Evolutionary conservation across 371 early-diverging fungal genomes (phyloP).

Genomic region (Mucor velutinosus): DNA sequence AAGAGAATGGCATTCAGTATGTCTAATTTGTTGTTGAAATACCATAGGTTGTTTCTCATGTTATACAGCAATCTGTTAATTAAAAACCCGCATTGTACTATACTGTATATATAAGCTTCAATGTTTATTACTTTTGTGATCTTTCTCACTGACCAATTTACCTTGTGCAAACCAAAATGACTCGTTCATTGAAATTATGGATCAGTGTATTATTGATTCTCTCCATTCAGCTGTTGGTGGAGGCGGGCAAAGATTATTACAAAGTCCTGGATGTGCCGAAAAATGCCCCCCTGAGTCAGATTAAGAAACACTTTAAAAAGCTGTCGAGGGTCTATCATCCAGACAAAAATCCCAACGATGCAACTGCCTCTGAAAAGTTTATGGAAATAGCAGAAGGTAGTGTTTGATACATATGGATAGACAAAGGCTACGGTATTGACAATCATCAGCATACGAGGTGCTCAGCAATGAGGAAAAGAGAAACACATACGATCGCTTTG

Average conservation of each 20-base stretch:
- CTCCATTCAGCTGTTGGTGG: neutral
- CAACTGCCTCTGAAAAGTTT: slow-evolving; percentile 82
- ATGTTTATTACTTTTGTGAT: neutral
- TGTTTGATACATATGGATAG: neutral
- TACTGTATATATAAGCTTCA: neutral
- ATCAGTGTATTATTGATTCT: neutral
- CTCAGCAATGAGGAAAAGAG: slow-evolving; percentile 88
- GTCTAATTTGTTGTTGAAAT: neutral
- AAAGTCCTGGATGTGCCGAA: slow-evolving; percentile 85
- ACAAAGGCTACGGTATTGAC: neutral
- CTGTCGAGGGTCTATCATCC: slow-evolving; percentile 88
- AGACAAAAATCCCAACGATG: slow-evolving; percentile 89
- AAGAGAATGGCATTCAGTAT: slow-evolving; percentile 11
- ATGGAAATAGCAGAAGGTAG: slow-evolving; percentile 88
- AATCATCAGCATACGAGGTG: slow-evolving; percentile 82
- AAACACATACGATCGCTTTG: slow-evolving; percentile 77
- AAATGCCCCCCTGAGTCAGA: slow-evolving; percentile 79
- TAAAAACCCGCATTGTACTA: neutral
- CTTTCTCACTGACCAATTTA: neutral
- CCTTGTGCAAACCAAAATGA: neutral
- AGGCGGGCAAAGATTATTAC: slow-evolving; percentile 42
- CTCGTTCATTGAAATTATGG: neutral
- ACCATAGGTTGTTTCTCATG: neutral
- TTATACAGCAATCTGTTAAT: neutral
- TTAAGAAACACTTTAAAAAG: slow-evolving; percentile 90